phyloP scores from a whole-genome alignment of 2,329 filamentous ascomycete genomes.

The Dactylonectria macrodidyma region DNA sequence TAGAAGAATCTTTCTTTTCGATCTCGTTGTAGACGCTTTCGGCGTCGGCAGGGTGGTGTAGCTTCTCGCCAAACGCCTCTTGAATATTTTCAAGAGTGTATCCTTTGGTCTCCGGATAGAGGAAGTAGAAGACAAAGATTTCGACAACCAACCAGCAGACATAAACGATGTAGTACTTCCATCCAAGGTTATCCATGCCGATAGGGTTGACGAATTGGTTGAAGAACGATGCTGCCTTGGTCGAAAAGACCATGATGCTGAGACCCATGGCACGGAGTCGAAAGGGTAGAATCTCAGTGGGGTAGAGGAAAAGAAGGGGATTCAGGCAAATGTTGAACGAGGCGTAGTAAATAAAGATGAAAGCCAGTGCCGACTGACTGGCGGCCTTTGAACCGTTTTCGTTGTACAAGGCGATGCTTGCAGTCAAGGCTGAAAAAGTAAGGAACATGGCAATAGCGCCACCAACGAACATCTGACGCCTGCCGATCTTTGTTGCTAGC shows the following conservation, averaged over 20 bases:
- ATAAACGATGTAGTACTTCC: slow-evolving; percentile 45
- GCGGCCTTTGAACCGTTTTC: slow-evolving; percentile 30
- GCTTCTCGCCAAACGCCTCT: slow-evolving; percentile 35
- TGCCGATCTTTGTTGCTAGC: slow-evolving; percentile 32
- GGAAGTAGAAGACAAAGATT: slow-evolving; percentile 52
- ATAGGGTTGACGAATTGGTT: slow-evolving; percentile 39
- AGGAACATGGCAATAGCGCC: slow-evolving; percentile 34
- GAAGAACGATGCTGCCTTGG: slow-evolving; percentile 34
- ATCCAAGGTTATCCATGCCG: slow-evolving; percentile 46
- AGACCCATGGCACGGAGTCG: slow-evolving; percentile 35
- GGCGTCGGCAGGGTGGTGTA: neutral
- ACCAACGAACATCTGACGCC: slow-evolving; percentile 33
- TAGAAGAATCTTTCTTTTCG: slow-evolving; percentile 18
- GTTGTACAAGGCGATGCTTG: slow-evolving; percentile 34
- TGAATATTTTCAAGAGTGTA: slow-evolving; percentile 52
- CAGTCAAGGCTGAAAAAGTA: slow-evolving; percentile 31
- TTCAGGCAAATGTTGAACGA: slow-evolving; percentile 35
- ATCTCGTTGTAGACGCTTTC: slow-evolving; percentile 23
- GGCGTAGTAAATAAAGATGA: slow-evolving; percentile 39
- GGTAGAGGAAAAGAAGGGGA: slow-evolving; percentile 32
- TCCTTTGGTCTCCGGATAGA: slow-evolving; percentile 60
- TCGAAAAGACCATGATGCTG: slow-evolving; percentile 31
- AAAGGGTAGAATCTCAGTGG: slow-evolving; percentile 35
- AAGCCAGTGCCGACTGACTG: slow-evolving; percentile 32
- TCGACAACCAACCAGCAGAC: slow-evolving; percentile 43